A percentile compares a stretch with the other conserved stretches of the same genome.
These are phyloP conservation scores for Candida sonorensis DNA, from an alignment of 805 yeast genomes.

Conservation along the genomic window DNA sequence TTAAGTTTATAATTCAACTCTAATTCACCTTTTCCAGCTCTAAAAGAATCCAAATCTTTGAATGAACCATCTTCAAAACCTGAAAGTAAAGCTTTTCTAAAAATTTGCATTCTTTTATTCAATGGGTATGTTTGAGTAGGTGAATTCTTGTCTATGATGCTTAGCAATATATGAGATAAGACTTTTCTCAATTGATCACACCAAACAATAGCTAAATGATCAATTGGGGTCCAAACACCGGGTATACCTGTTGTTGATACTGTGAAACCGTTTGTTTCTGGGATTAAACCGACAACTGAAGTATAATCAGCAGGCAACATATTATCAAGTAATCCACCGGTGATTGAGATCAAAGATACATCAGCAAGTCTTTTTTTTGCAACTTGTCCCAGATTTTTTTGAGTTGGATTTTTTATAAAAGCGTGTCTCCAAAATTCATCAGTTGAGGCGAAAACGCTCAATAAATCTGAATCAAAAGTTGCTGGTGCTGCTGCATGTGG, in stretches of 20 bases:
- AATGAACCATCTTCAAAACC: slow-evolving; percentile 46
- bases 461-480: slow-evolving; percentile 84
- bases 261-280: slow-evolving; percentile 71
- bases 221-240: slow-evolving; percentile 87
- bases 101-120: slow-evolving; percentile 48
- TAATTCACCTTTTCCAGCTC: slow-evolving; percentile 11
- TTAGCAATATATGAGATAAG: slow-evolving; percentile 53
- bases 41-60: slow-evolving; percentile 21
- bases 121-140: slow-evolving; percentile 47
- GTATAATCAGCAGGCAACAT: slow-evolving; percentile 90
- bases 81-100: slow-evolving; percentile 39
- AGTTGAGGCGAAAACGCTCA: slow-evolving; percentile 63
- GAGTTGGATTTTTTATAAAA: slow-evolving; percentile 24
- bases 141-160: slow-evolving; percentile 43
- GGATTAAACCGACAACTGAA: slow-evolving; percentile 61
- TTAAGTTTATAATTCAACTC: slow-evolving; percentile 20
- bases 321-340: slow-evolving; percentile 79
- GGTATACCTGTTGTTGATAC: slow-evolving; percentile 84
- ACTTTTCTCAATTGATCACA: slow-evolving; percentile 76
- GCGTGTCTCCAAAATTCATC: slow-evolving; percentile 79
- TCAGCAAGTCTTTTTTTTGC: slow-evolving; percentile 45
- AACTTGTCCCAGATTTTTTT: slow-evolving; percentile 16
- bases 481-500: slow-evolving; percentile 93
- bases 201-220: slow-evolving; percentile 95
- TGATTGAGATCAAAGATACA: slow-evolving; percentile 72